Evolutionary conservation across 176 grass and related monocot species (phyloP).

Genomic region (Ananas comosus): DNA sequence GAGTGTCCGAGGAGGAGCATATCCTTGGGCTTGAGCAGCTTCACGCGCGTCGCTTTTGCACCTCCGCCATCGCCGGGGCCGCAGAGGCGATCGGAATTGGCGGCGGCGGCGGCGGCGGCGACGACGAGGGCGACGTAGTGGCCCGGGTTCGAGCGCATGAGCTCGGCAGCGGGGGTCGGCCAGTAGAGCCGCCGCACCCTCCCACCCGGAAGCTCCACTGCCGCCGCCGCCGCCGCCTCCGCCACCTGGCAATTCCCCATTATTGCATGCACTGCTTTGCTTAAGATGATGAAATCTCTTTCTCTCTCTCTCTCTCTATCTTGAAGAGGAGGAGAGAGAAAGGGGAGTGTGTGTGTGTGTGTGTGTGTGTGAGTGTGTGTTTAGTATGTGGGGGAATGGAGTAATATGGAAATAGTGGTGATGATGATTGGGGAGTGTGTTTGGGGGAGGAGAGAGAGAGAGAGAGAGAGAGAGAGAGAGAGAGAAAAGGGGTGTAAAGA

Average conservation of each 20-base stretch:
- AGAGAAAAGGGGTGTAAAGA: too few relatives aligned
- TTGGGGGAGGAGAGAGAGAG: too few relatives aligned
- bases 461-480: too few relatives aligned
- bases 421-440: too few relatives aligned
- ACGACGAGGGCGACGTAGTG: slow-evolving; percentile 94
- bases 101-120: slow-evolving; percentile 36
- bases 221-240: slow-evolving; percentile 66
- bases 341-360: too few relatives aligned
- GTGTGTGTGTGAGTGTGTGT: too few relatives aligned
- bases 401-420: too few relatives aligned
- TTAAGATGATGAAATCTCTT: too few relatives aligned
- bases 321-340: too few relatives aligned
- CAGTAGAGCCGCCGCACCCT: slow-evolving; percentile 81
- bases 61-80: neutral
- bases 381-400: too few relatives aligned
- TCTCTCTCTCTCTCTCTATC: too few relatives aligned
- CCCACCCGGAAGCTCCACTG: slow-evolving; percentile 88
- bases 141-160: slow-evolving; percentile 78
- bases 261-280: slow-evolving; percentile 18
- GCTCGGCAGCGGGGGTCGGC: slow-evolving; percentile 60
- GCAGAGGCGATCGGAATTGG: slow-evolving; percentile 6
- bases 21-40: slow-evolving; percentile 94
- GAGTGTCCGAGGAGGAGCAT: slow-evolving; percentile 77
- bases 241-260: slow-evolving; percentile 98
- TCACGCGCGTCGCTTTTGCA: slow-evolving; percentile 61